Evolutionary conservation across 2,329 filamentous ascomycete species (phyloP), one percentile per base, ranked within the genome.

Genomic region (Penicillium sp.): DNA sequence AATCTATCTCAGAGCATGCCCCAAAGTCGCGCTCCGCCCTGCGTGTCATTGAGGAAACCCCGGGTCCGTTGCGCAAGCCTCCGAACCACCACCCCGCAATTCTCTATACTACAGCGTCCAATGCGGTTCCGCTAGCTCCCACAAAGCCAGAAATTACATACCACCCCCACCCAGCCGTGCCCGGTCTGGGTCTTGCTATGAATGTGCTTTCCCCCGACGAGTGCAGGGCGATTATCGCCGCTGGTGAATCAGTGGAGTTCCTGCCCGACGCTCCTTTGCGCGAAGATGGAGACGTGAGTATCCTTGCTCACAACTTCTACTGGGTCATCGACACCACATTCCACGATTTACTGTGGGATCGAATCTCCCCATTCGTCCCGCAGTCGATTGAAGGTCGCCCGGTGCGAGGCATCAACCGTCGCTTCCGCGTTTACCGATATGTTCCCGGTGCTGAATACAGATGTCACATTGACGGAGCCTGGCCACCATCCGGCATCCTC

Each of bases 251-350:
- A 0, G 80, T 88, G 43, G 81, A 81, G 6, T 90, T 89, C 58
- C 76, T 86, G 0, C 87, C 87, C 0, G 87, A 90, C 62, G 84
- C 85, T 0, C 87, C 87, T 0, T 74, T 89, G 29, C 82, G 84
- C 2, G 83, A 84, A n/a, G 84, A 86, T 52, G 84, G 83, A 14
- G 84, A 88, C 49, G 78, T 79, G 22, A 88, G 84, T 63, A 80
- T 89, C 44, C 70, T 89, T 1, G 87, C 87, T 0, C 87, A 89
- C 73, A 89, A 89, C 69, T 88, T 89, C 61, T 89, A 89, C 74
- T 89, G 87, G 87, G 77, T 89, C 8, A 78, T 85, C 11, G 87
- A 89, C 60, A 75, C 77, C 21, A 75, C 78, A 0, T 88, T 89
- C 67, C 82, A 86, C 62, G 80, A 86, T 53, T 78, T 75, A 13